These are phyloP conservation scores for Canavalia gladiata DNA, from an alignment of 306 rosid genomes.

Conservation along the genomic window DNA sequence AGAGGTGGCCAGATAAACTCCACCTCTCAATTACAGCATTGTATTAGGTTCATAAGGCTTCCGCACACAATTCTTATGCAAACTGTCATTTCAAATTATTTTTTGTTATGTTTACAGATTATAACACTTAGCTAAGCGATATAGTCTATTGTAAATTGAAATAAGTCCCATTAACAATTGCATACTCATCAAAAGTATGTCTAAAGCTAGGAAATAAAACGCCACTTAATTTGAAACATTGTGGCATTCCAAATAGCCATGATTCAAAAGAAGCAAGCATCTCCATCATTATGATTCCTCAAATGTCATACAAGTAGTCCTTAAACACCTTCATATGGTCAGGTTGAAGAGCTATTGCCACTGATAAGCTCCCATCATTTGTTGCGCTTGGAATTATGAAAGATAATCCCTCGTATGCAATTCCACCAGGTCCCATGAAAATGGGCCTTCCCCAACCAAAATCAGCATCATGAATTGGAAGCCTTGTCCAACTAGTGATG, in stretches of 20 bases:
- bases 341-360: slow-evolving; percentile 68
- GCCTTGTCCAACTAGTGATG: slow-evolving; percentile 91
- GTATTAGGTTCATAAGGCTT: neutral
- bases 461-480: slow-evolving; percentile 93
- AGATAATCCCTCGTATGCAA: slow-evolving; percentile 82
- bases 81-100: slow-evolving; percentile 34
- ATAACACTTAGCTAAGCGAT: slow-evolving; percentile 18
- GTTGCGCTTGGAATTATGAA: slow-evolving; percentile 74
- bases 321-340: slow-evolving; percentile 73
- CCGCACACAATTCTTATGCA: slow-evolving; percentile 9
- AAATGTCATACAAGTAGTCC: slow-evolving; percentile 62
- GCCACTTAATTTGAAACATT: slow-evolving; percentile 41
- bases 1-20: neutral
- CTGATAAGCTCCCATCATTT: slow-evolving; percentile 75
- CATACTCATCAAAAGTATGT: slow-evolving; percentile 10
- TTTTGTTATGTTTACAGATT: slow-evolving; percentile 41
- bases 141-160: slow-evolving; percentile 19
- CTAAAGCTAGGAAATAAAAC: slow-evolving; percentile 37
- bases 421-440: slow-evolving; percentile 98
- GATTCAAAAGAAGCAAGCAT: neutral
- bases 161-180: slow-evolving; percentile 38
- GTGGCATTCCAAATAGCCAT: slow-evolving; percentile 5
- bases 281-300: slow-evolving; percentile 29
- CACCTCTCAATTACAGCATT: neutral
- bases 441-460: slow-evolving; percentile 98